Evolutionary conservation across 2,329 filamentous ascomycete genomes (phyloP).

Genomic region (Nemania serpens): DNA sequence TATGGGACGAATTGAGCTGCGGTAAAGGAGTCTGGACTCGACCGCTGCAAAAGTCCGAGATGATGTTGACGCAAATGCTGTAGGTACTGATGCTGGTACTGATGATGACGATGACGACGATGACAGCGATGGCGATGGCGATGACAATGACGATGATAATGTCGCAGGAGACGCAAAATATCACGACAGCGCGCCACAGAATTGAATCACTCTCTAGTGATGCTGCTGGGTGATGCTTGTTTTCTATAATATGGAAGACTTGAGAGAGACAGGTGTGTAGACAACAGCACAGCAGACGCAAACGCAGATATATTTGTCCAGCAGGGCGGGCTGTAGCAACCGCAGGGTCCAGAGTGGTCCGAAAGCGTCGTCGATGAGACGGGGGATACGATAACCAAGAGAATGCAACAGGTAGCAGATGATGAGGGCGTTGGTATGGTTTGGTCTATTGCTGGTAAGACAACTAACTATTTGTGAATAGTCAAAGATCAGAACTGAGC

Average conservation of each 20-base stretch:
- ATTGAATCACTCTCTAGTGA: not conserved
- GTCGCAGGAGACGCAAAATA: slow-evolving; percentile 4
- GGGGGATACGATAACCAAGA: not conserved
- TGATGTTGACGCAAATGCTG: not conserved
- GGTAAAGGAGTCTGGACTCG: slow-evolving; percentile 8
- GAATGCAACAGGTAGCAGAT: not conserved
- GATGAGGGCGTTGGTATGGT: not conserved
- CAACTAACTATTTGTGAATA: not conserved
- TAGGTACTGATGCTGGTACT: not conserved
- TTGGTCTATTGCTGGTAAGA: not conserved
- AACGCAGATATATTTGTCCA: not conserved
- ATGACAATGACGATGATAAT: not conserved
- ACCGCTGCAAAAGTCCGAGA: slow-evolving; percentile 8
- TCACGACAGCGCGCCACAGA: not conserved
- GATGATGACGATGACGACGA: not conserved
- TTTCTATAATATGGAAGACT: not conserved
- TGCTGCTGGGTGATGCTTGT: not conserved
- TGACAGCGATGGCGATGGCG: not conserved
- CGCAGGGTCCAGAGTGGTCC: no score
- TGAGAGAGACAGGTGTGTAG: not conserved
- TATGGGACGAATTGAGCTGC: slow-evolving; percentile 15
- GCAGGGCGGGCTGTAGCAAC: not conserved
- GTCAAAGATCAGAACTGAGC: not conserved
- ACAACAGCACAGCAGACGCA: not conserved
- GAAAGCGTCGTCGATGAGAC: not conserved